Percentiles rank a stretch among this genome's conserved stretches.
phyloP scores from a whole-genome alignment of 1,139 yeast species.

The Lizanozyma gosingica region DNA sequence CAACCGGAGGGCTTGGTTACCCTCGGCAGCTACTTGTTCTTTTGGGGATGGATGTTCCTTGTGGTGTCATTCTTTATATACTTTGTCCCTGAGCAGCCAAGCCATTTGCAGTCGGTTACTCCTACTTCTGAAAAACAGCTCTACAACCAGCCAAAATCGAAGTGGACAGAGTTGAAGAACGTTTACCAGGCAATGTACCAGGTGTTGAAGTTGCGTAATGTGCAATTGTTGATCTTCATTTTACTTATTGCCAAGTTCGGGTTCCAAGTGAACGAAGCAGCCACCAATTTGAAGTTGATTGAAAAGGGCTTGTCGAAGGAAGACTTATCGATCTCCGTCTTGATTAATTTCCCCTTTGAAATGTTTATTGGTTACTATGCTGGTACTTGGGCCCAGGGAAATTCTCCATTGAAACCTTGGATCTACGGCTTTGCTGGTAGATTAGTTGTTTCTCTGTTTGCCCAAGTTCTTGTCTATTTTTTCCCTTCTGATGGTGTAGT shows the following conservation, averaged over 20 bases:
- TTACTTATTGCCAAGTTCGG: constrained; percentile 82
- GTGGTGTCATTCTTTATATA: constrained; percentile 55
- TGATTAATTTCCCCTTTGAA: constrained; percentile 94
- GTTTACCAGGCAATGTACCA: constrained; percentile 74
- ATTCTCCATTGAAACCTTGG: constrained; percentile 77
- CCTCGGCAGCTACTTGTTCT: constrained; percentile 62
- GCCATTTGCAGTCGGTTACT: constrained; percentile 21
- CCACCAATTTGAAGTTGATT: constrained; percentile 82
- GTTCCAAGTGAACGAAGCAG: constrained; percentile 93
- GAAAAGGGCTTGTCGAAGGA: constrained; percentile 92
- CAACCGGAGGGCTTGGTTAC: constrained; percentile 57
- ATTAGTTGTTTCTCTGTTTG: constrained; percentile 62
- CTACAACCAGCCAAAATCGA: neutral
- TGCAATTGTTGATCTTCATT: constrained; percentile 64
- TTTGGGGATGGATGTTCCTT: constrained; percentile 72
- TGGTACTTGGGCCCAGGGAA: constrained; percentile 86
- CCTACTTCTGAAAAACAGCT: neutral
- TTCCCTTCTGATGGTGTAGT: constrained; percentile 59
- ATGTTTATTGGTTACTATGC: constrained; percentile 92
- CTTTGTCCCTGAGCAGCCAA: constrained; percentile 61
- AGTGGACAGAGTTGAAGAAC: constrained; percentile 22
- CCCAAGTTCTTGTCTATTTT: constrained; percentile 61
- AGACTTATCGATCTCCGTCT: constrained; percentile 84
- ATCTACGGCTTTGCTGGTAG: constrained; percentile 83
- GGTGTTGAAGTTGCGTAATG: constrained; percentile 67